Base-by-base conservation (phyloP, 148 eudicot species). In the Fagopyrum homotropicum region DNA sequence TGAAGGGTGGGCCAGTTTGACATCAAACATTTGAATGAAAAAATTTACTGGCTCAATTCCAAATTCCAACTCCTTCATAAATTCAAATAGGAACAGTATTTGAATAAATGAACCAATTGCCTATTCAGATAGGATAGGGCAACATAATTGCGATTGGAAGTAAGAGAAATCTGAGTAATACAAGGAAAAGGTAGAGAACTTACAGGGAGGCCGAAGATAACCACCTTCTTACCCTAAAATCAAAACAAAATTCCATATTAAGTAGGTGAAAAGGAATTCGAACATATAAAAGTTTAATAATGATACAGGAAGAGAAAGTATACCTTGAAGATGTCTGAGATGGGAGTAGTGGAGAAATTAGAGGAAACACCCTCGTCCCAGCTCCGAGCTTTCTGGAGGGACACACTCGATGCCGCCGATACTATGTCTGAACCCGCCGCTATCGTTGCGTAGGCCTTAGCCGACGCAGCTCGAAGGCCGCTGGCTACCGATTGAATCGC, bases 151-250 rank as follows among this genome's bases (percentile, higher is more conserved):
- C 66, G 10, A 59, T 59, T 10, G 9, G 10, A 7, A 59, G 14
- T 1, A 29, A 1, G 7, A 17, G 16, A 66, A 66, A 12, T 63
- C 10, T 29, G 45, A 12, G 7, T 7, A 1, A 40, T 40, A 3
- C 52, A 5, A 43, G 17, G 15, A 14, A 7, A 12, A 1, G 15
- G 4, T 66, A 35, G 47, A 66, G 19, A 14, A 85, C 98, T 94
- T 81, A 94, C 98, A 78, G 98, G 98, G 14, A 95, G 92, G n/a
- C 98, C 98, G 82, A 95, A 95, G 78, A 95, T 90, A 74, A 88
- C 96, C 75, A 95, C 87, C 81, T 95, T 95, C 82, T 90, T 95
- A 61, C 88, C 97, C 98, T 94, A 93, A 19, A 78, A 9, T 30
- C 0, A 72, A 51, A 51, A 60, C 10, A 47, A 9, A 75, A 66